Conservation (phyloP, 2,329 filamentous ascomycete species). For the Trichoderma brevicompactum region DNA sequence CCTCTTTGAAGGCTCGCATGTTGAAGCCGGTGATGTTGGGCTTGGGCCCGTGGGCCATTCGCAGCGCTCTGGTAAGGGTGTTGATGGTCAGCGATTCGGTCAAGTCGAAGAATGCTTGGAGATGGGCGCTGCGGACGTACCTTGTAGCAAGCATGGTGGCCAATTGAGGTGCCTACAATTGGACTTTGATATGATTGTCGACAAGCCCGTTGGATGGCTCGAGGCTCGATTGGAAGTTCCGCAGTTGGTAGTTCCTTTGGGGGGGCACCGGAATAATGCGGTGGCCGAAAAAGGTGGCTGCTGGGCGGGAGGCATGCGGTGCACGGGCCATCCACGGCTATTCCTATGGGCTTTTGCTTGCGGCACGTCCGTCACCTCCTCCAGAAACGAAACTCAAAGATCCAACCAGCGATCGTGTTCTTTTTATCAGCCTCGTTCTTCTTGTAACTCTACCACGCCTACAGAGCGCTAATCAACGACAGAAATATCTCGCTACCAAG, state of each 20-base stretch:
- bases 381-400: constrained; percentile 6
- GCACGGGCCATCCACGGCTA: constrained; percentile 33
- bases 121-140: constrained; percentile 34
- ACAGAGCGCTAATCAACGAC: constrained; percentile 2
- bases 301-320: constrained; percentile 1
- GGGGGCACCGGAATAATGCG: constrained; percentile 35
- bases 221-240: constrained; percentile 16
- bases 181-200: constrained; percentile 1
- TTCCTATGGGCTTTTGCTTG: constrained; percentile 9
- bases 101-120: not conserved
- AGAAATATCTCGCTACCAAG: constrained; percentile 10
- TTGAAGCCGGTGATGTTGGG: constrained; percentile 93
- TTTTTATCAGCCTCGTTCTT: not conserved
- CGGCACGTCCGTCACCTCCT: constrained; percentile 26
- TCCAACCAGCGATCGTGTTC: constrained; percentile 14
- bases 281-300: constrained; percentile 14
- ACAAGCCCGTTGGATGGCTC: not conserved
- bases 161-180: constrained; percentile 25
- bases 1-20: constrained; percentile 75
- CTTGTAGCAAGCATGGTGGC: constrained; percentile 48
- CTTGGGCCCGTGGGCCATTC: constrained; percentile 58
- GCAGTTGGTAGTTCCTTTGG: not conserved
- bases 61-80: constrained; percentile 47
- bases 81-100: constrained; percentile 17
- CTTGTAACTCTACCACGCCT: not conserved